phyloP scores from a whole-genome alignment of 2,329 filamentous ascomycete genomes.

The Penicillium palitans region DNA sequence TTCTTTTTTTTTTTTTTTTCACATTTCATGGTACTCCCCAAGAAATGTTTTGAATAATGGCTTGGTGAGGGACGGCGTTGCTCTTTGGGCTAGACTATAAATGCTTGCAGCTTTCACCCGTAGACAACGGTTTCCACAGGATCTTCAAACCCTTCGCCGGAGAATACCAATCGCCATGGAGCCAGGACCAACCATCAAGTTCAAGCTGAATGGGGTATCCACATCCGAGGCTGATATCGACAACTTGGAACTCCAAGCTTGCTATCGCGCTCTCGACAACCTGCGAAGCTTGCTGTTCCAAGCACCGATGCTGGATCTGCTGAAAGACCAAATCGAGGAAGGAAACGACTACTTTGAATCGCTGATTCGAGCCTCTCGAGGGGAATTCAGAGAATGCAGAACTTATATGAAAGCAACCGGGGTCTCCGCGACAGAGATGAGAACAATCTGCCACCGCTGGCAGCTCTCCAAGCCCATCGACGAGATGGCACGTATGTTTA shows the following conservation, averaged over 20 bases:
- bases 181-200: neutral
- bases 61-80: neutral
- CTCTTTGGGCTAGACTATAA: neutral
- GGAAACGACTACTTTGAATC: constrained; percentile 7
- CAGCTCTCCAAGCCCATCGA: constrained; percentile 2
- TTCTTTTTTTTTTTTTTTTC: neutral
- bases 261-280: constrained; percentile 4
- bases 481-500: neutral
- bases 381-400: constrained; percentile 1
- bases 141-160: neutral
- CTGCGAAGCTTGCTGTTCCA: constrained; percentile 6
- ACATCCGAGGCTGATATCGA: neutral
- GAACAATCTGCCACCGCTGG: constrained; percentile 1
- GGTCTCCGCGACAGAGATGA: constrained; percentile 2
- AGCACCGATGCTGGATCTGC: constrained; percentile 2
- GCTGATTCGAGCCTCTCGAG: neutral
- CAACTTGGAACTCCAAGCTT: constrained; percentile 4
- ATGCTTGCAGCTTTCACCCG: neutral
- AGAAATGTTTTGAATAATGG: neutral
- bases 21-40: neutral
- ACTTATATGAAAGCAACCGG: constrained; percentile 2
- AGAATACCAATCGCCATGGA: neutral
- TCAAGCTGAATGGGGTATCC: constrained; percentile 2
- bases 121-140: neutral
- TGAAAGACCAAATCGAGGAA: constrained; percentile 3